Percentiles rank a stretch among this genome's conserved stretches.
These are phyloP conservation scores for Mollisiaceae sp. DNA, from an alignment of 2,329 filamentous ascomycete species.

Conservation along the genomic window DNA sequence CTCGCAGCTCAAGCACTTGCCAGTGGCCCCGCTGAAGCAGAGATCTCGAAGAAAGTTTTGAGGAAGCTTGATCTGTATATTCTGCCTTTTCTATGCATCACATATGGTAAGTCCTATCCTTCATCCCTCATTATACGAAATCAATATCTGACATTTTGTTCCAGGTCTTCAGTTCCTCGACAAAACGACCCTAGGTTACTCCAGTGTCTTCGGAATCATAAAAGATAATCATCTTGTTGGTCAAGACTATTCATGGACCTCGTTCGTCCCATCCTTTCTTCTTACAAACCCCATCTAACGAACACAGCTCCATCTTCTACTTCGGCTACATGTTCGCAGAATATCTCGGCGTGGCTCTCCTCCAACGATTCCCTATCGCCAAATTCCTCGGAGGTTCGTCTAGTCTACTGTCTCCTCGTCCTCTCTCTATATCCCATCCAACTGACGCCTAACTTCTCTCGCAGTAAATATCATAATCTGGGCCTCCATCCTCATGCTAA, in stretches of 20 bases:
- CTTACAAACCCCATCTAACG: background rate
- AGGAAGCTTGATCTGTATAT: constrained; percentile 36
- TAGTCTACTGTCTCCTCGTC: background rate
- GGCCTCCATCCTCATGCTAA: constrained; percentile 50
- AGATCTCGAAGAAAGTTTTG: constrained; percentile 32
- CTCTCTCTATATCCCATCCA: background rate
- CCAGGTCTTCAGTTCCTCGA: constrained; percentile 50
- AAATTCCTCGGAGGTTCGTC: constrained; percentile 56
- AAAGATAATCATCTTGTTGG: constrained; percentile 43
- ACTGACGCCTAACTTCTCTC: background rate
- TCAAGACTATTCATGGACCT: constrained; percentile 51
- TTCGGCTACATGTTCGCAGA: constrained; percentile 45
- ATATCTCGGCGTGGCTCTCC: constrained; percentile 41
- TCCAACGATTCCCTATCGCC: constrained; percentile 49
- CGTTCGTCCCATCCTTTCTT: constrained; percentile 2
- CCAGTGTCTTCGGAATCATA: constrained; percentile 62
- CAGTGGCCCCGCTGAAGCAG: constrained; percentile 35
- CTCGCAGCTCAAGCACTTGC: constrained; percentile 46
- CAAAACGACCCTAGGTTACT: constrained; percentile 56
- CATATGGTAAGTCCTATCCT: constrained; percentile 37
- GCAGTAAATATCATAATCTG: constrained; percentile 46
- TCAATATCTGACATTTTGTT: constrained; percentile 40
- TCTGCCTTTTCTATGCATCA: constrained; percentile 31
- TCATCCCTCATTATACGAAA: background rate
- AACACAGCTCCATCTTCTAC: constrained; percentile 43